These are phyloP conservation scores for Fusarium chlamydosporum DNA, from an alignment of 2,329 filamentous ascomycete species.

Conservation along the genomic window DNA sequence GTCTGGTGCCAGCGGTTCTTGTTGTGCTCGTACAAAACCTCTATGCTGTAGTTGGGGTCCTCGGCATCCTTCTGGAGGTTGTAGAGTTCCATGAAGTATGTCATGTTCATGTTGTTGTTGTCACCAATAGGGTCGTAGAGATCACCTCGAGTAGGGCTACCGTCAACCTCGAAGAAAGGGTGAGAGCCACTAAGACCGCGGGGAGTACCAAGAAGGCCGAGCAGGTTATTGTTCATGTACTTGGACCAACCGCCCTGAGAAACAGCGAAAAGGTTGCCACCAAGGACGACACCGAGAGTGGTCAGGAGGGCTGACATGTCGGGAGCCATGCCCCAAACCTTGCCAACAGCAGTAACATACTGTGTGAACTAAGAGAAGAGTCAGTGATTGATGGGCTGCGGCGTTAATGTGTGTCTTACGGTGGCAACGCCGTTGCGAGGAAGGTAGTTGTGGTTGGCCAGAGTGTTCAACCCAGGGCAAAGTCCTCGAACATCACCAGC, in stretches of 20 bases:
- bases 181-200: conserved; percentile 66
- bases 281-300: conserved; percentile 53
- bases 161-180: conserved; percentile 69
- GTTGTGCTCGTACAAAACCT: conserved; percentile 60
- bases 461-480: conserved; percentile 41
- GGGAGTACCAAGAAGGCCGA: conserved; percentile 60
- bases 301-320: conserved; percentile 32
- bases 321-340: conserved; percentile 40
- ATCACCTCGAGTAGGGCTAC: conserved; percentile 66
- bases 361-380: conserved; percentile 4
- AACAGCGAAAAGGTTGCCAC: conserved; percentile 55
- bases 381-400: fast-evolving
- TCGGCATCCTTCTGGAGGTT: conserved; percentile 58
- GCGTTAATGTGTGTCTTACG: conserved; percentile 11
- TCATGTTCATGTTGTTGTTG: conserved; percentile 65
- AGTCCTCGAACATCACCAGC: conserved; percentile 40
- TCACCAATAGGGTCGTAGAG: conserved; percentile 65
- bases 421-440: conserved; percentile 45
- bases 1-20: conserved; percentile 62
- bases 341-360: conserved; percentile 36
- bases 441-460: conserved; percentile 46
- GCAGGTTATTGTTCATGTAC: conserved; percentile 60
- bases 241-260: conserved; percentile 51
- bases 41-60: conserved; percentile 52
- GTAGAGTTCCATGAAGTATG: conserved; percentile 65